Conservation (phyloP, 768 basidiomycete genomes). For the Dentipellis sp. region DNA sequence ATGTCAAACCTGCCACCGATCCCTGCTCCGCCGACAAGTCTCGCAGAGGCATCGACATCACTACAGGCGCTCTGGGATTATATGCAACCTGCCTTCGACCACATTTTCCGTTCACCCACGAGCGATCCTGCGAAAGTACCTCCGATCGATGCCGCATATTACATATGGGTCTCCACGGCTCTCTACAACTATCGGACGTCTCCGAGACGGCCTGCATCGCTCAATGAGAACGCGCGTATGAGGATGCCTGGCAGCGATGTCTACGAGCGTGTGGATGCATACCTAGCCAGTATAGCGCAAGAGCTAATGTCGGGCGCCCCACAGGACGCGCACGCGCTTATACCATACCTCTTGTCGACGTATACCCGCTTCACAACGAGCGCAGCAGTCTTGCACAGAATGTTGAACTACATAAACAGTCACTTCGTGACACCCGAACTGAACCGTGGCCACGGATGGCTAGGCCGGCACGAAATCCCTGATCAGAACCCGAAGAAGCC, state of each 20-base stretch:
- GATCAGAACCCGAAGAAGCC: conserved; percentile 36
- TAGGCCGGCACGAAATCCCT: conserved; percentile 50
- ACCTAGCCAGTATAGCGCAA: conserved; percentile 50
- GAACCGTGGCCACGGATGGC: too few relatives aligned
- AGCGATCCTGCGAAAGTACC: conserved; percentile 55
- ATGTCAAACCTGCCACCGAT: too few relatives aligned
- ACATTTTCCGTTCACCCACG: conserved; percentile 61
- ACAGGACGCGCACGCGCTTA: conserved; percentile 40
- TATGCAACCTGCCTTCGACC: conserved; percentile 63
- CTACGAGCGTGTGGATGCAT: conserved; percentile 66
- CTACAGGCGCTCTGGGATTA: conserved; percentile 68
- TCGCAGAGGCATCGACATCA: conserved; percentile 67
- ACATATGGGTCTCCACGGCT: conserved; percentile 74
- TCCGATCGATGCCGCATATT: conserved; percentile 60
- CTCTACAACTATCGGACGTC: conserved; percentile 66
- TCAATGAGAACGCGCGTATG: conserved; percentile 8
- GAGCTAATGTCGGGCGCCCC: conserved; percentile 58
- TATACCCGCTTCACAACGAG: too few relatives aligned
- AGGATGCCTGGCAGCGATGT: conserved; percentile 39
- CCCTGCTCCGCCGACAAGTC: conserved; percentile 17
- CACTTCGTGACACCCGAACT: too few relatives aligned
- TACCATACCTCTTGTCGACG: too few relatives aligned
- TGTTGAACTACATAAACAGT: too few relatives aligned
- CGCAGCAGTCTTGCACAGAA: too few relatives aligned
- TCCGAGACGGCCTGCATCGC: conserved; percentile 1